These are phyloP conservation scores for Magnolia sinica DNA, from an alignment of 164 flowering plant genomes.

Conservation along the genomic window DNA sequence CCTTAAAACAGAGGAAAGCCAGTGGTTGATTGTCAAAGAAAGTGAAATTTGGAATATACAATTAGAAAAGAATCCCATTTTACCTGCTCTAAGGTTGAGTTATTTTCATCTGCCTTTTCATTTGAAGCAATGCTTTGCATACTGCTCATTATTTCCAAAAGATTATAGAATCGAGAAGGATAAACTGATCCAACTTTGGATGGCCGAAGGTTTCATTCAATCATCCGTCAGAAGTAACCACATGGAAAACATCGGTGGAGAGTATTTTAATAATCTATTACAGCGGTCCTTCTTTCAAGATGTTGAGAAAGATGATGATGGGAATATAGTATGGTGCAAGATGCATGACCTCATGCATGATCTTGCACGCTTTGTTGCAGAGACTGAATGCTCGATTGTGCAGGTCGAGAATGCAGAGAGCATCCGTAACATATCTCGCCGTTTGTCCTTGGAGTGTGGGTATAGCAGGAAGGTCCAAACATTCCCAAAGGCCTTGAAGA, in stretches of 20 bases:
- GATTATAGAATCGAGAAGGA: constrained; percentile 5
- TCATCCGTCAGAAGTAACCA: neutral
- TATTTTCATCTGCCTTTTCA: constrained; percentile 16
- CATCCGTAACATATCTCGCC: neutral
- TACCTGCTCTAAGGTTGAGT: constrained; percentile 17
- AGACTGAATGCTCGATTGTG: neutral
- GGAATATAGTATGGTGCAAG: constrained; percentile 3
- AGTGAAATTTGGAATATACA: constrained; percentile 11
- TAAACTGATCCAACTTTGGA: constrained; percentile 14
- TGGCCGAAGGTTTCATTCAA: constrained; percentile 18
- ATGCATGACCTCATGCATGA: constrained; percentile 16
- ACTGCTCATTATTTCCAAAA: constrained; percentile 21
- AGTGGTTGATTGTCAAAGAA: constrained; percentile 11
- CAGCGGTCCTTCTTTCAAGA: constrained; percentile 9
- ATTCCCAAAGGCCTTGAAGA: neutral
- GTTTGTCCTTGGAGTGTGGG: neutral
- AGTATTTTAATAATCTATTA: constrained; percentile 1
- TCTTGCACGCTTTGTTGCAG: constrained; percentile 1
- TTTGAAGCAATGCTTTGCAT: constrained; percentile 19
- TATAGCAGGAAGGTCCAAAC: neutral
- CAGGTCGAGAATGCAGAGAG: no score
- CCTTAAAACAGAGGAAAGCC: neutral
- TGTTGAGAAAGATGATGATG: neutral
- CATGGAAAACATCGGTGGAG: constrained; percentile 7
- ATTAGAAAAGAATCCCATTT: neutral